These are phyloP conservation scores for Chlorella sp. DNA, from an alignment of 139 green algal species.

Conservation along the genomic window DNA sequence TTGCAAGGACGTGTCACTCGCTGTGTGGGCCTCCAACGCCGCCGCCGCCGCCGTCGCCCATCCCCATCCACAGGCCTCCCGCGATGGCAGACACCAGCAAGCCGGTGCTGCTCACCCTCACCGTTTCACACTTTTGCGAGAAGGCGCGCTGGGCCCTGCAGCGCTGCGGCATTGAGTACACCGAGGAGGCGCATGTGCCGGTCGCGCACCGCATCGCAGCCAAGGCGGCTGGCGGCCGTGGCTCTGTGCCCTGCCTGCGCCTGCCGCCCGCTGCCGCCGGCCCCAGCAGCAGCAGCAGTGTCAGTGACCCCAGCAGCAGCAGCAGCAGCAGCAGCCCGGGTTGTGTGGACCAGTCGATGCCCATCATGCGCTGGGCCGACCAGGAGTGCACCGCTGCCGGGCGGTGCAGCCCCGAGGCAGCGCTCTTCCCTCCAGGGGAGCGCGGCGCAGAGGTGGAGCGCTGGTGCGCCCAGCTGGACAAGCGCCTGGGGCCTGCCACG, in stretches of 20 bases:
- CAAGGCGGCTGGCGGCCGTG: not conserved
- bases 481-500: not conserved
- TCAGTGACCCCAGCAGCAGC: not conserved
- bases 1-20: no score
- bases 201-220: not conserved
- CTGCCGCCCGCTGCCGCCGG: not conserved
- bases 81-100: no score
- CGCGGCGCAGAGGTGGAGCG: not conserved
- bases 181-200: conserved; percentile 4
- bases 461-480: not conserved
- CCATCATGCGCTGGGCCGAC: conserved; percentile 27
- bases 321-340: not conserved
- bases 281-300: not conserved
- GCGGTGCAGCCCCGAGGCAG: not conserved
- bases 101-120: conserved; percentile 1
- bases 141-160: conserved; percentile 25
- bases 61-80: no score
- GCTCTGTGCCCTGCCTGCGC: conserved; percentile 22
- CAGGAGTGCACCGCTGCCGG: not conserved
- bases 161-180: conserved; percentile 2
- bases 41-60: no score
- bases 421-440: not conserved
- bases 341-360: not conserved
- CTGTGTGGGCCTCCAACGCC: no score
- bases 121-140: not conserved